Conservation (phyloP, 257 asterid species). For the Scutellaria barbata region DNA sequence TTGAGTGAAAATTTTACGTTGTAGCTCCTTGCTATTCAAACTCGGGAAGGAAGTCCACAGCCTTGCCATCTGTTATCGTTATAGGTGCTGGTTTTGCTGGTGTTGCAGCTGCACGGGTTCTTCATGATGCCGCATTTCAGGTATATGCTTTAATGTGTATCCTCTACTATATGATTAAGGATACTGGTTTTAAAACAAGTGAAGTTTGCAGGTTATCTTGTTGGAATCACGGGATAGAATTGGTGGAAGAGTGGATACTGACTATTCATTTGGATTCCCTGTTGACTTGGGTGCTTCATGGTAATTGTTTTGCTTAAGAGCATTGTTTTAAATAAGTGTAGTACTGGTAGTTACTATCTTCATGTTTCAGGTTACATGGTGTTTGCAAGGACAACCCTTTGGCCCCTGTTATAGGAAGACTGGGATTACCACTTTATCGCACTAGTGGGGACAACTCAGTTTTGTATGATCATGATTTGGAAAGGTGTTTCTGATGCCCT, state of each 20-base stretch:
- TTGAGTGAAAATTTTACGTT: slow-evolving; percentile 17
- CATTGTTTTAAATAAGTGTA: neutral
- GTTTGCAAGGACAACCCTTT: slow-evolving; percentile 91
- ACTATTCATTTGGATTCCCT: slow-evolving; percentile 94
- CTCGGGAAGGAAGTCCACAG: slow-evolving; percentile 45
- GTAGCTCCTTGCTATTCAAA: slow-evolving; percentile 63
- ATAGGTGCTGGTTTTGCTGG: slow-evolving; percentile 95
- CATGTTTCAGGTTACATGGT: slow-evolving; percentile 79
- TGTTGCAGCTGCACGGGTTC: slow-evolving; percentile 88
- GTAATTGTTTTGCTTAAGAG: slow-evolving; percentile 41
- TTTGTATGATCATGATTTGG: slow-evolving; percentile 88
- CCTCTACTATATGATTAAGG: neutral
- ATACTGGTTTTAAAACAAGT: slow-evolving; percentile 31
- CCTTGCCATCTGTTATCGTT: slow-evolving; percentile 86
- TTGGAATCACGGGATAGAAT: slow-evolving; percentile 94
- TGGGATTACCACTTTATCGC: slow-evolving; percentile 90
- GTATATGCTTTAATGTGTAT: slow-evolving; percentile 35
- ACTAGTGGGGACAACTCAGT: slow-evolving; percentile 95
- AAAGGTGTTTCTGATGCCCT: slow-evolving; percentile 55
- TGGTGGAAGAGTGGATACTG: slow-evolving; percentile 94
- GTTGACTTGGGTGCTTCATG: slow-evolving; percentile 99
- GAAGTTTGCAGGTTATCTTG: slow-evolving; percentile 63
- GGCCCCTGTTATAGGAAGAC: slow-evolving; percentile 82
- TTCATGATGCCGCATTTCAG: slow-evolving; percentile 86
- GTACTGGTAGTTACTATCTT: slow-evolving; percentile 12